Evolutionary conservation across 352 stramenopile genomes (phyloP), one percentile per base, ranked within the genome.

Genomic region (Phytophthora lateralis): DNA sequence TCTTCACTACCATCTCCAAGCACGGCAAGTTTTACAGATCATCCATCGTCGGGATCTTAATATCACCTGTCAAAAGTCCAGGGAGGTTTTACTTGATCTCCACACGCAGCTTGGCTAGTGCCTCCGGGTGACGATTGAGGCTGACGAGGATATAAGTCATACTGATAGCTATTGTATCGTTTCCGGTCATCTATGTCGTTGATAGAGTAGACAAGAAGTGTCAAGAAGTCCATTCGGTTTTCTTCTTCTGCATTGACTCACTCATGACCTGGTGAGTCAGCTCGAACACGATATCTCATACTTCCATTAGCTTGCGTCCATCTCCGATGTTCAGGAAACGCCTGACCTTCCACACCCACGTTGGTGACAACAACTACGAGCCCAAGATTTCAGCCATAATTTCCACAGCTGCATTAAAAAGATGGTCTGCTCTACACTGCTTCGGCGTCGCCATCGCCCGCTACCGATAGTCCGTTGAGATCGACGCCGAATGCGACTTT

Each of bases 401-500:
- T 41, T 66, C 38, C 55, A 54, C 17, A 20, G 66, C 54, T 24
- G 48, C 34, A 51, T 68, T 29, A 29, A 66, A 47, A 27, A 30
- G 43, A 8, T 55, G 35, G 15, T 74, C 60, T 15, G 66, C n/a
- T n/a, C n/a, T n/a, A n/a, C n/a, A n/a, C n/a, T n/a, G n/a, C 55
- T 34, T 62, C 61, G 17, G 32, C 32, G 12, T 55, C 17, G 26
- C 66, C 41, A 15, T 62, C 46, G 20, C 55, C 45, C 8, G 26
- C 48, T 4, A 76, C 45, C 8, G 26, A 44, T 4, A 76, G 61
- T 20, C 57, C 42, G 64, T 60, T 21, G 32, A 80, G 51, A 18
- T 85, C 65, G 37, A 86, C 57, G 8, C 79, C 77, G 44, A 92
- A 90, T 24, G 55, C 79, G 38, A 91, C 80, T 32, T 87, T 66